Conservation (phyloP, 2,329 filamentous ascomycete species). For the Apiospora koreana region DNA sequence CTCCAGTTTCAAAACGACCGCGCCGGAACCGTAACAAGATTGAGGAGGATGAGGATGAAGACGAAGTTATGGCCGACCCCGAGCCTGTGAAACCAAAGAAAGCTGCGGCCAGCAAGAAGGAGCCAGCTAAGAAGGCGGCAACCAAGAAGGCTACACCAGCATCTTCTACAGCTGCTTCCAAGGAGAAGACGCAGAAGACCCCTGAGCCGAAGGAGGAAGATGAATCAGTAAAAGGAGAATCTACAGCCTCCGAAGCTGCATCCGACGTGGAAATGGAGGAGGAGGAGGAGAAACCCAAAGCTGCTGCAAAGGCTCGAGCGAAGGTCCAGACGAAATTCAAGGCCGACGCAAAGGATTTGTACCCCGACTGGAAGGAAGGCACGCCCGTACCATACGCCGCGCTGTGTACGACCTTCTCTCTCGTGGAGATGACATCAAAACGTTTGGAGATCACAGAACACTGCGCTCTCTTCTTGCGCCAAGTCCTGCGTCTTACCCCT, state of each 20-base stretch:
- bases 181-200: conserved; percentile 29
- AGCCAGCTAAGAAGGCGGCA: conserved; percentile 25
- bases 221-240: conserved; percentile 30
- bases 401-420: conserved; percentile 89
- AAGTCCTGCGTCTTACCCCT: conserved; percentile 90
- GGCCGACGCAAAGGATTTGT: conserved; percentile 68
- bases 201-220: background rate
- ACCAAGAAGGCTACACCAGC: conserved; percentile 8
- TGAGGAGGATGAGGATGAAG: conserved; percentile 54
- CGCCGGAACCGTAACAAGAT: conserved; percentile 47
- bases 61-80: conserved; percentile 37
- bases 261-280: conserved; percentile 55
- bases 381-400: conserved; percentile 92
- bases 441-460: conserved; percentile 85
- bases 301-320: conserved; percentile 78
- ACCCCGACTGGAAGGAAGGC: conserved; percentile 90
- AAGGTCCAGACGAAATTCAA: conserved; percentile 74
- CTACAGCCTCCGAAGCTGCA: conserved; percentile 41
- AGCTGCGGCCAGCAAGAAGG: conserved; percentile 28
- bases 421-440: conserved; percentile 93
- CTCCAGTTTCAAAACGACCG: conserved; percentile 47
- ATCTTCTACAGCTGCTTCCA: background rate
- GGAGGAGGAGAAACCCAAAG: conserved; percentile 52
- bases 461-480: conserved; percentile 86
- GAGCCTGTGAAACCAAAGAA: conserved; percentile 30